Conservation (phyloP, 305 asterid species). For the Ilex paraguariensis region DNA sequence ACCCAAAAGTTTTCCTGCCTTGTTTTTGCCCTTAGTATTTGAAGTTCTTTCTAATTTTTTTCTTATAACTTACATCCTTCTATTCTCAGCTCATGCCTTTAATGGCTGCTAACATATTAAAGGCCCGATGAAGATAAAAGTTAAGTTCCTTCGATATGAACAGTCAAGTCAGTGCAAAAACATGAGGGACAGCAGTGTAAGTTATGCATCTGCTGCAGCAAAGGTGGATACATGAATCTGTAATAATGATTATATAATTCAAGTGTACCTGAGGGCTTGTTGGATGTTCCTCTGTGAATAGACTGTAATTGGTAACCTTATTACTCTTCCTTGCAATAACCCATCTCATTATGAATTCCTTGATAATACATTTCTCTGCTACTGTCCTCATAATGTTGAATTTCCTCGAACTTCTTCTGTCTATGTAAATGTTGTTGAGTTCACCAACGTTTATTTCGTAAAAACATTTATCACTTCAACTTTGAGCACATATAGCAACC, state of each 20-base stretch:
- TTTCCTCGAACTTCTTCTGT: neutral
- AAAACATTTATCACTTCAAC: no score
- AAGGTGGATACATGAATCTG: slow-evolving; percentile 48
- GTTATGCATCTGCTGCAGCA: slow-evolving; percentile 96
- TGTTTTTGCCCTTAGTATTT: neutral
- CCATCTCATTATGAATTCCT: neutral
- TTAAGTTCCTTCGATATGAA: slow-evolving; percentile 79
- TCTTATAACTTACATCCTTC: neutral
- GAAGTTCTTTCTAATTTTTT: neutral
- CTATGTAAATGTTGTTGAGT: no score
- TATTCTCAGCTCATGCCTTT: no score
- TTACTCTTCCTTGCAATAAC: neutral
- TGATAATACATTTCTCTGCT: neutral
- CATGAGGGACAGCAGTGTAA: slow-evolving; percentile 92
- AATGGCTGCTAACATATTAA: slow-evolving; percentile 1
- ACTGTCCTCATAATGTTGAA: neutral
- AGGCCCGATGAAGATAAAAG: slow-evolving; percentile 66
- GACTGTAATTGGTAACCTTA: no score
- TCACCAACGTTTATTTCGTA: no score
- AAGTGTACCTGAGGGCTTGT: neutral
- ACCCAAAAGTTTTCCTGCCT: no score
- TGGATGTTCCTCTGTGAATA: neutral
- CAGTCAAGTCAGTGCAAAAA: slow-evolving; percentile 95
- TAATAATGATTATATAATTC: neutral
- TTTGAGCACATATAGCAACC: no score